Base-by-base conservation (phyloP, 2,329 filamentous ascomycete species). In the Penicillium italicum region DNA sequence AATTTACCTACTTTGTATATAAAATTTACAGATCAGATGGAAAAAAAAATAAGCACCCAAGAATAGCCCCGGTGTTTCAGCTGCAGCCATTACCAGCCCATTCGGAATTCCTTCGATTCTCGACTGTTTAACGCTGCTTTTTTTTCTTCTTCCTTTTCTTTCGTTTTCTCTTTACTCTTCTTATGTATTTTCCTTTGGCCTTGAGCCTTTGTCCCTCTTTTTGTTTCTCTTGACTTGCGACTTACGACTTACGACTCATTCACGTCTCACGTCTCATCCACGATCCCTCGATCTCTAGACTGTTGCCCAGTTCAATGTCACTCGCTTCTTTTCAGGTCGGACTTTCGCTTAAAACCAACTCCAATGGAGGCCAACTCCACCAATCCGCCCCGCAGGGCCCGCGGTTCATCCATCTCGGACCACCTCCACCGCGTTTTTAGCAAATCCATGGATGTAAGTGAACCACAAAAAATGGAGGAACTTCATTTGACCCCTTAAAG, bases 401-500 rank as follows among this genome's bases (percentile, higher is more conserved):
- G 62, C 24, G 55, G 61, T 62, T 63, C 63, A 31, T 66, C 63
- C 37, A 58, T 66, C 48, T 60, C 63, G 5, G 57, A 58, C 28
- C 62, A 62, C 24, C 55, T 66, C 24, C 61, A 63, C 18, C 63
- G 63, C 9, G 61, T 60, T 6, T 55, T 66, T 24, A 50, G 52
- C 43, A 55, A 57, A 31, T 53, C 55, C 22, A 54, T 57, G 18
- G 61, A 63, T 47, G 63, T 64, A 57, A 40, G 51, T 53, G 12
- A n/a, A 36, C 30, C 4, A 40, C 4, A 18, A 45, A 6, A n/a
- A 16, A 34, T 3, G 6, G 4, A 40, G 18, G 24, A 22, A 4
- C 22, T 24, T 28, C 16, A 10, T 31, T 48, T 62, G 11, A 60
- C 54, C 9, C 26, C 4, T 22, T 18, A 16, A 48, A 63, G 61